These are phyloP conservation scores for Cladophialophora bantiana DNA, from an alignment of 2,329 filamentous ascomycete species.

Conservation along the genomic window DNA sequence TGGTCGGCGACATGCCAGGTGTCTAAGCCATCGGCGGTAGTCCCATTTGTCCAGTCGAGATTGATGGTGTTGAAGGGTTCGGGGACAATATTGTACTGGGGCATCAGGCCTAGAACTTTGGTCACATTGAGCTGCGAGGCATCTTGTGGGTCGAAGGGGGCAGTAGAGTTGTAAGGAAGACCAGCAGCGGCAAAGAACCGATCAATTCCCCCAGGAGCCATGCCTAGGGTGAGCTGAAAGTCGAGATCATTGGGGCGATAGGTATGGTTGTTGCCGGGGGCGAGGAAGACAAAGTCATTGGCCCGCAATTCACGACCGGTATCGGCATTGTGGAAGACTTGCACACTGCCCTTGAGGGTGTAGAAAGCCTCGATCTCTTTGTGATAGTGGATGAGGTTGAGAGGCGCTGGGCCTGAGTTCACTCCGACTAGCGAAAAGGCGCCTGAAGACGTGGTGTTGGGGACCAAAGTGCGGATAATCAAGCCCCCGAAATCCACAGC, in stretches of 20 bases:
- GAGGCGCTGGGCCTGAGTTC: conserved; percentile 30
- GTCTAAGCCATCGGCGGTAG: conserved; percentile 30
- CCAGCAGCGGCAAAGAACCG: conserved; percentile 31
- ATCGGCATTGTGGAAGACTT: conserved; percentile 36
- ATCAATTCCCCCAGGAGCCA: conserved; percentile 35
- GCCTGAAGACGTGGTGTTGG: conserved; percentile 32
- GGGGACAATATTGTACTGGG: conserved; percentile 32
- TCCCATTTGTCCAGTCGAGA: conserved; percentile 35
- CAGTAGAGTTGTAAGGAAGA: conserved; percentile 26
- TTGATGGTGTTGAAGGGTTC: conserved; percentile 33
- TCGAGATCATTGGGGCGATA: conserved; percentile 34
- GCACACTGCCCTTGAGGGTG: conserved; percentile 34
- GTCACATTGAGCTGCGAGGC: conserved; percentile 33
- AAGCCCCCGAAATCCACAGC: conserved; percentile 35
- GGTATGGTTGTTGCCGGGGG: conserved; percentile 37
- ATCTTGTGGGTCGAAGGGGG: conserved; percentile 32
- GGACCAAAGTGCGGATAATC: conserved; percentile 34
- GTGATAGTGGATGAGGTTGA: conserved; percentile 35
- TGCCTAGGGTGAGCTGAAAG: conserved; percentile 29
- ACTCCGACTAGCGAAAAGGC: conserved; percentile 30
- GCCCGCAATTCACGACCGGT: conserved; percentile 32
- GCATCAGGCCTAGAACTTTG: conserved; percentile 33
- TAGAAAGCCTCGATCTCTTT: conserved; percentile 37
- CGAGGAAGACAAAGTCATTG: conserved; percentile 35
- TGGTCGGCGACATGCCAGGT: conserved; percentile 35